phyloP scores from a whole-genome alignment of 2,329 filamentous ascomycete species.

The Zymoseptoria pseudotritici region DNA sequence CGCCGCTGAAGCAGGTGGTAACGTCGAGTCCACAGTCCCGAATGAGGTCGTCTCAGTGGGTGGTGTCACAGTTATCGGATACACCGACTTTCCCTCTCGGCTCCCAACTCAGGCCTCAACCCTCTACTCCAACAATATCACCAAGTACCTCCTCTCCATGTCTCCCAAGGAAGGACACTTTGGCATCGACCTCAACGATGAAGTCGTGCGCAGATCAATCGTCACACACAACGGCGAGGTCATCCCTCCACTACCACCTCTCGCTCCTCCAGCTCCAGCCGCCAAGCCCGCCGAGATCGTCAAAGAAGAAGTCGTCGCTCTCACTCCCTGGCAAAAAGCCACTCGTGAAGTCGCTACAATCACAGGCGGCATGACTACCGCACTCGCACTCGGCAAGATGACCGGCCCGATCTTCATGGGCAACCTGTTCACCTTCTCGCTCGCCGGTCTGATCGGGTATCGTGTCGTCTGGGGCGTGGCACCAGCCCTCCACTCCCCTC shows the following conservation, averaged over 20 bases:
- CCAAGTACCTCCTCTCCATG: conserved; percentile 79
- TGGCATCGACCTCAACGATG: conserved; percentile 71
- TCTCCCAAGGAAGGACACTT: conserved; percentile 69
- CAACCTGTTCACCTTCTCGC: conserved; percentile 75
- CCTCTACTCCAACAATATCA: conserved; percentile 89
- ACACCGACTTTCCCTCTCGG: conserved; percentile 80
- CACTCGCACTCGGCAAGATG: conserved; percentile 68
- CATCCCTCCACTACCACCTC: conserved; percentile 65
- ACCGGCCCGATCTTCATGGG: conserved; percentile 81
- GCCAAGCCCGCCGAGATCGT: conserved; percentile 45
- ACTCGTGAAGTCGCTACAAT: conserved; percentile 67
- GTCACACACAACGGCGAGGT: conserved; percentile 72
- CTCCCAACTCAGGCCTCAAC: conserved; percentile 84
- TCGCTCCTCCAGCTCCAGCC: conserved; percentile 49
- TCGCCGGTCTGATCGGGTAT: conserved; percentile 70
- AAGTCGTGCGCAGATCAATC: conserved; percentile 78
- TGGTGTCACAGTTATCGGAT: conserved; percentile 61
- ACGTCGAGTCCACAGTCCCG: conserved; percentile 73
- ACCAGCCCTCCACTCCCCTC: conserved; percentile 75
- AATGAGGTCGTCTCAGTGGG: background rate
- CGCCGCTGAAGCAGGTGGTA: conserved; percentile 79
- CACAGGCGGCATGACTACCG: conserved; percentile 69
- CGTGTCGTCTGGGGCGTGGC: conserved; percentile 78
- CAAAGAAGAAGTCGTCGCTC: conserved; percentile 52
- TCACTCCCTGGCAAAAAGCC: conserved; percentile 77